A percentile compares a stretch with the other conserved stretches of the same genome.
These are phyloP conservation scores for Linnemannia schmuckeri DNA, from an alignment of 192 early-diverging fungal genomes.

Conservation along the genomic window DNA sequence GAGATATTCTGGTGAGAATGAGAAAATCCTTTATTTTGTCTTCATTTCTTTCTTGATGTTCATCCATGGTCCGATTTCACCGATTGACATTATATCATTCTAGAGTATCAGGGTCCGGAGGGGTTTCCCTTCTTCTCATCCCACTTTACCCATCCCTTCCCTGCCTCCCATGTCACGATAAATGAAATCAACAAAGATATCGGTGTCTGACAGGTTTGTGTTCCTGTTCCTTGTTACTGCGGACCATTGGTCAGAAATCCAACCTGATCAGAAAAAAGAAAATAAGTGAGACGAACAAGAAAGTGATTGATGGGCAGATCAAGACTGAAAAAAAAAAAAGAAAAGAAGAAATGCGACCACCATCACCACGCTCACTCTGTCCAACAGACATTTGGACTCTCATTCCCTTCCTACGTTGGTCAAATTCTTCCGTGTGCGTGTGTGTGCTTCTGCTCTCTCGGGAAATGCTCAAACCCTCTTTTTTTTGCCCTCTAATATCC, in stretches of 20 bases:
- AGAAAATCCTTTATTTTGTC: background rate
- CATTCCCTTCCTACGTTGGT: background rate
- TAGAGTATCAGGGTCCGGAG: background rate
- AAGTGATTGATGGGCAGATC: too few relatives aligned
- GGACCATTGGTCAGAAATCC: background rate
- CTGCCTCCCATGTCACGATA: too few relatives aligned
- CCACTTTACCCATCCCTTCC: background rate
- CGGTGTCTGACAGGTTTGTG: too few relatives aligned
- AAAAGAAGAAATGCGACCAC: background rate
- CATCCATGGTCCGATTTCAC: background rate
- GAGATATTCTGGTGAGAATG: background rate
- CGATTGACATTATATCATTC: background rate
- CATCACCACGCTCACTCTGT: background rate
- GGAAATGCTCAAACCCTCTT: background rate
- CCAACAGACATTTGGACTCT: background rate
- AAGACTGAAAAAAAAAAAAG: too few relatives aligned
- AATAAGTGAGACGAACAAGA: slow-evolving; percentile 4
- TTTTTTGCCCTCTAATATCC: background rate
- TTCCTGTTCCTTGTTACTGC: background rate
- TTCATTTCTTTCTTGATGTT: background rate
- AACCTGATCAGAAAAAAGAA: background rate
- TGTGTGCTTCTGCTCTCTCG: background rate
- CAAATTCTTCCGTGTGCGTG: background rate
- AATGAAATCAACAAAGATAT: too few relatives aligned
- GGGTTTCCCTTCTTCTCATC: background rate